A percentile compares a stretch with the other conserved stretches of the same genome.
Evolutionary conservation across 805 yeast genomes (phyloP).

Genomic region (Barnettozyma vustinii): DNA sequence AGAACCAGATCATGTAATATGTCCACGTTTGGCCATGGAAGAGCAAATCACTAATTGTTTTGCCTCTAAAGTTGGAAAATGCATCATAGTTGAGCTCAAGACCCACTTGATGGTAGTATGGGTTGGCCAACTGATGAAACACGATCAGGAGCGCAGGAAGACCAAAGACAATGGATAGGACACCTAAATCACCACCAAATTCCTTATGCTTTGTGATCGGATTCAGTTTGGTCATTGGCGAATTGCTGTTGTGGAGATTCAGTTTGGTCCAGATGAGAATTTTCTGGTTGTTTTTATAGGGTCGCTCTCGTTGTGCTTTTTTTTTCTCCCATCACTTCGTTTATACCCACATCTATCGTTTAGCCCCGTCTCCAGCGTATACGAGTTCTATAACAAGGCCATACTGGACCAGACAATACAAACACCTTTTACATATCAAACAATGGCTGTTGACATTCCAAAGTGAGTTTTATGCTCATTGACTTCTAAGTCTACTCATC

Average conservation of each 20-base stretch:
- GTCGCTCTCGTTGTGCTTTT: too few species aligned
- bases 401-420: background rate
- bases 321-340: background rate
- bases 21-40: constrained; percentile 50
- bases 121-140: constrained; percentile 60
- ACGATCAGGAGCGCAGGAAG: constrained; percentile 60
- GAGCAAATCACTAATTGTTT: constrained; percentile 29
- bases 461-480: constrained; percentile 12
- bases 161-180: constrained; percentile 55
- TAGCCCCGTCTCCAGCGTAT: background rate
- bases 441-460: constrained; percentile 26
- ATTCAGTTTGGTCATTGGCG: constrained; percentile 33
- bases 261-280: background rate
- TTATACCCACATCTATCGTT: background rate
- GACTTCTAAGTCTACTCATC: background rate
- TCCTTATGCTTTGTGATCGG: constrained; percentile 70
- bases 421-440: background rate
- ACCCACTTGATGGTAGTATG: constrained; percentile 48
- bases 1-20: constrained; percentile 71
- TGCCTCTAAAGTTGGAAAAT: constrained; percentile 31
- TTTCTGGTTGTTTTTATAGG: background rate
- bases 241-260: background rate
- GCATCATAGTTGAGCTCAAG: constrained; percentile 35
- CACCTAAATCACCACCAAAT: constrained; percentile 77
- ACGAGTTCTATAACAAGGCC: background rate